Percentiles rank a stretch among this genome's conserved stretches.
phyloP scores from a whole-genome alignment of 1,284 basidiomycete genomes.

The Ganoderma multipileum region DNA sequence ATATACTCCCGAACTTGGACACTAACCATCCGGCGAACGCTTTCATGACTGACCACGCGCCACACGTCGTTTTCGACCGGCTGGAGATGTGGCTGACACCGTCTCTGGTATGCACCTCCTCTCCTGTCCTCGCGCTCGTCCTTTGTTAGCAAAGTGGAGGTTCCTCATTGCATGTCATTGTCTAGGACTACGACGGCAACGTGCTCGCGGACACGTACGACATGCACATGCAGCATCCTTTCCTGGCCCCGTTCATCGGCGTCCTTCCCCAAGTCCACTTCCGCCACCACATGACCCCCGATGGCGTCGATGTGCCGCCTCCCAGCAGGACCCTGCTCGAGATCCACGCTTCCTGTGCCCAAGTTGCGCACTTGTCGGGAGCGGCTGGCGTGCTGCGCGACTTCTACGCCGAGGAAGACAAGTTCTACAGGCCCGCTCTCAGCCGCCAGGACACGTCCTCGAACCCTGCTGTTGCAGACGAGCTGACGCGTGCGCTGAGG shows the following conservation, averaged over 20 bases:
- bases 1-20: background rate
- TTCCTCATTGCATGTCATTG: background rate
- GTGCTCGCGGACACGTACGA: background rate
- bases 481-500: background rate
- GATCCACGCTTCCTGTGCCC: background rate
- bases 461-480: background rate
- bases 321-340: background rate
- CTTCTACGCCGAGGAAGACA: background rate
- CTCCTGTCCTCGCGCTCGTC: background rate
- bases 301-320: background rate
- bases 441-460: background rate
- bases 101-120: background rate
- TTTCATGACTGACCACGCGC: background rate
- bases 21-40: background rate
- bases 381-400: background rate
- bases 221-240: background rate
- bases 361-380: background rate
- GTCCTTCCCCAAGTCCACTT: background rate
- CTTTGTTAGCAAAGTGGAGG: too few relatives aligned
- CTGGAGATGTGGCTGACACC: background rate
- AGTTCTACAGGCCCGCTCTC: background rate
- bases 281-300: background rate
- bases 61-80: background rate
- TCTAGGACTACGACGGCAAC: background rate
- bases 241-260: background rate